Conservation (phyloP, 768 basidiomycete genomes). For the Exidia glandulosa region DNA sequence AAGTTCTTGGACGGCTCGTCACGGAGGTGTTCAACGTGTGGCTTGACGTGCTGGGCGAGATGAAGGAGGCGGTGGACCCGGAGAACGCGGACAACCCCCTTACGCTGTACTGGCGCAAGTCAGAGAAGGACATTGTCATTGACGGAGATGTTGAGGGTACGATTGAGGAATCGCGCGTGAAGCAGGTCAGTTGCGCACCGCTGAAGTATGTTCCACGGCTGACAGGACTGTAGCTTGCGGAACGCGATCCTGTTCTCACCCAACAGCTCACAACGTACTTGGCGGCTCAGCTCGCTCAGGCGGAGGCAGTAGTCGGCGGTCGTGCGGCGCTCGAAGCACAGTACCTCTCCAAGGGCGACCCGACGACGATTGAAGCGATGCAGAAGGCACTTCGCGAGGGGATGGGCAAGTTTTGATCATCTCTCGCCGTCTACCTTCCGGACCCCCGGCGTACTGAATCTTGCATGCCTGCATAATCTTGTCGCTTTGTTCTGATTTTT, state of each 20-base stretch:
- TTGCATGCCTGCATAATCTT: too few species aligned
- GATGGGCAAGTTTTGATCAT: not conserved
- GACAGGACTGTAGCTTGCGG: constrained; percentile 40
- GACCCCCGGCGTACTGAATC: too few species aligned
- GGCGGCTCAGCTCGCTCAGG: constrained; percentile 46
- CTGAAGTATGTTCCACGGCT: not conserved
- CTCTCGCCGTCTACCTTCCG: not conserved
- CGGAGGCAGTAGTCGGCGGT: constrained; percentile 50
- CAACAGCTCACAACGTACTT: constrained; percentile 53
- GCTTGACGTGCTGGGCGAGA: constrained; percentile 80
- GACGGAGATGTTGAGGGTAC: constrained; percentile 60
- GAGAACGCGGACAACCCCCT: constrained; percentile 15
- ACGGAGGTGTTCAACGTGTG: constrained; percentile 77
- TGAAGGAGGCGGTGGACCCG: constrained; percentile 53
- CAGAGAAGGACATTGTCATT: constrained; percentile 32
- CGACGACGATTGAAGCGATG: constrained; percentile 63
- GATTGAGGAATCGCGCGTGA: constrained; percentile 65
- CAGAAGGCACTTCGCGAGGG: constrained; percentile 10
- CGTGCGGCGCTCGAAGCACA: constrained; percentile 43
- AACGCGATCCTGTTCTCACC: constrained; percentile 62
- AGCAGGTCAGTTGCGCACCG: constrained; percentile 35
- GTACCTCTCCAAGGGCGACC: constrained; percentile 59
- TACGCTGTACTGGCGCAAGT: constrained; percentile 67
- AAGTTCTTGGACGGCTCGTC: constrained; percentile 60
- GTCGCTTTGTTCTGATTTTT: too few species aligned